A percentile compares a stretch with the other conserved stretches of the same genome.
Evolutionary conservation across 306 rosid genomes (phyloP).

Genomic region (Lathyrus sativus): DNA sequence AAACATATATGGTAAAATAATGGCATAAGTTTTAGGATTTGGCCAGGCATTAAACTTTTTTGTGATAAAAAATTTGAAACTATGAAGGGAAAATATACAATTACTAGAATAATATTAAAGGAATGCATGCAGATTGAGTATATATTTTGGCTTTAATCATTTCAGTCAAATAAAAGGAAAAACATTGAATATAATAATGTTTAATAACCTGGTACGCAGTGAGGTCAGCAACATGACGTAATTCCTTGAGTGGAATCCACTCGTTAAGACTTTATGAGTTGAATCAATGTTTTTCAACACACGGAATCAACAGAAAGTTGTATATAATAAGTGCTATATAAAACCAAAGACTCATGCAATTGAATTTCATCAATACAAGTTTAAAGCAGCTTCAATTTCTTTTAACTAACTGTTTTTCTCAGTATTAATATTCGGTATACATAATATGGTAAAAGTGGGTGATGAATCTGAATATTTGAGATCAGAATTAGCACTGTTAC

Average conservation of each 20-base stretch:
- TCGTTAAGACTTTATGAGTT: neutral
- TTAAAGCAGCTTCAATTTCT: neutral
- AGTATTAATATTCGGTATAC: neutral
- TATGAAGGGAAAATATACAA: too few relatives aligned
- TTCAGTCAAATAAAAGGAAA: too few relatives aligned
- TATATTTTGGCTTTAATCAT: too few relatives aligned
- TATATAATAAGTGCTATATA: neutral
- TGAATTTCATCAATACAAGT: slow-evolving; percentile 1
- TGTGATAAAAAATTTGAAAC: too few relatives aligned
- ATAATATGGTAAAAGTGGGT: slow-evolving; percentile 26
- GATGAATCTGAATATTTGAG: neutral
- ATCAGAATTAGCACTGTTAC: slow-evolving; percentile 24
- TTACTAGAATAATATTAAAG: too few relatives aligned
- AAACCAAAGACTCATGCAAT: neutral
- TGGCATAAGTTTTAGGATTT: too few relatives aligned
- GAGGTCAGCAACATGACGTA: slow-evolving; percentile 37
- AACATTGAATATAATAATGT: neutral
- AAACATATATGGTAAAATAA: too few relatives aligned
- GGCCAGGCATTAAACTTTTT: too few relatives aligned
- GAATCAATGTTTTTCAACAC: neutral
- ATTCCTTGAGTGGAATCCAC: slow-evolving; percentile 10
- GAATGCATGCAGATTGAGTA: too few relatives aligned
- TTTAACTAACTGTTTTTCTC: neutral
- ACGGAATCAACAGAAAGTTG: too few relatives aligned
- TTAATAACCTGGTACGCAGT: neutral